These are phyloP conservation scores for Camillea tinctor DNA, from an alignment of 2,329 filamentous ascomycete species.

Conservation along the genomic window DNA sequence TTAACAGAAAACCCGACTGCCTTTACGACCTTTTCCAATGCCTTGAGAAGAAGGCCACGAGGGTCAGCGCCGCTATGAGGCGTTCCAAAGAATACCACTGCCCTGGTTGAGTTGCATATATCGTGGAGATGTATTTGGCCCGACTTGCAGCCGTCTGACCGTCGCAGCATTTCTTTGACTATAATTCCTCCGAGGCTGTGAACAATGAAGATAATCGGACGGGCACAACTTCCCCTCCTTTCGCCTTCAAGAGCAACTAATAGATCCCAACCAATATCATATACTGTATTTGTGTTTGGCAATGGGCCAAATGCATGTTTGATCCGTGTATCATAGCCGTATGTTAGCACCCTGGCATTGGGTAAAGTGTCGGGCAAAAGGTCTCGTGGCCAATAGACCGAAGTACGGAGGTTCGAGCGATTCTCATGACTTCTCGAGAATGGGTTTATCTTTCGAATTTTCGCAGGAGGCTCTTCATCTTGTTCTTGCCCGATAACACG, in stretches of 20 bases:
- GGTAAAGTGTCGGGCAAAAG: constrained; percentile 22
- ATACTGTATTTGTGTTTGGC: constrained; percentile 29
- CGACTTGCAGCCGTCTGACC: not conserved
- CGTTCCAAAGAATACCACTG: constrained; percentile 36
- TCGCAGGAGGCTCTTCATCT: constrained; percentile 2
- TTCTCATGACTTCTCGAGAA: constrained; percentile 1
- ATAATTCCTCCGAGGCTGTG: constrained; percentile 37
- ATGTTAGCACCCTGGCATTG: constrained; percentile 28
- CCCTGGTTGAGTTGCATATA: constrained; percentile 24
- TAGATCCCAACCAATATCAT: constrained; percentile 34
- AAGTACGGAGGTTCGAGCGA: not conserved
- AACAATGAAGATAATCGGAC: constrained; percentile 31
- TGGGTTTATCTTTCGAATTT: constrained; percentile 1
- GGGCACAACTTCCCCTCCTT: constrained; percentile 19
- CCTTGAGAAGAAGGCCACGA: constrained; percentile 20
- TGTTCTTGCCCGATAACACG: not conserved
- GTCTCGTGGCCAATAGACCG: constrained; percentile 25
- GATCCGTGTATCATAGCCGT: constrained; percentile 32
- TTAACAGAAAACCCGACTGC: constrained; percentile 28
- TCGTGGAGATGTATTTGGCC: not conserved
- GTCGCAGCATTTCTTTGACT: constrained; percentile 27
- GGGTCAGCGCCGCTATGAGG: constrained; percentile 32
- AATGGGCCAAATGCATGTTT: constrained; percentile 23
- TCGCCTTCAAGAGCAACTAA: constrained; percentile 32
- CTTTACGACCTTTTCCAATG: constrained; percentile 14